Evolutionary conservation across 495 filamentous ascomycete genomes (phyloP).

Genomic region (Neurospora sublineolata): DNA sequence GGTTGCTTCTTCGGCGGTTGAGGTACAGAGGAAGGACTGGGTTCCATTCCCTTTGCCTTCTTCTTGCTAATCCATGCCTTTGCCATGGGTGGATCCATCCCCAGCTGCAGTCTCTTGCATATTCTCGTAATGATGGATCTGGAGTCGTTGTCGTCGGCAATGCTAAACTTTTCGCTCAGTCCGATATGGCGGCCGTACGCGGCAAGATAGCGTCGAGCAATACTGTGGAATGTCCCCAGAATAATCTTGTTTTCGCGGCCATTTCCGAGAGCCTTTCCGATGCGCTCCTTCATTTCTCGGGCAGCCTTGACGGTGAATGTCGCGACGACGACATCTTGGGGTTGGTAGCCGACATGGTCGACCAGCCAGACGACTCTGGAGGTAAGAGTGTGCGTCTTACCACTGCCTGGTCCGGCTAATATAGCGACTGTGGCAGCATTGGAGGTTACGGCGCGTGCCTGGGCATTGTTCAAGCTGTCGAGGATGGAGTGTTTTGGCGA

Average conservation of each 20-base stretch:
- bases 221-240: constrained; percentile 92
- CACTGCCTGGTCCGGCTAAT: constrained; percentile 69
- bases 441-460: constrained; percentile 75
- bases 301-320: constrained; percentile 98
- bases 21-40: constrained; percentile 3
- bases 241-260: constrained; percentile 67
- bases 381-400: constrained; percentile 95
- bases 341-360: constrained; percentile 59
- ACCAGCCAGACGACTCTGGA: constrained; percentile 93
- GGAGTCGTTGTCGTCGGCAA: constrained; percentile 81
- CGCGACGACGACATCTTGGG: constrained; percentile 89
- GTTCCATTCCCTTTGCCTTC: constrained; percentile 60
- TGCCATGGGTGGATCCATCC: constrained; percentile 57
- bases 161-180: constrained; percentile 73
- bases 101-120: constrained; percentile 56
- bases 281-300: constrained; percentile 85
- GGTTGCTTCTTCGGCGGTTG: constrained; percentile 31
- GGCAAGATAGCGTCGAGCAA: constrained; percentile 75
- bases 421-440: constrained; percentile 73
- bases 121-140: constrained; percentile 69
- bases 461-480: constrained; percentile 69
- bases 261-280: constrained; percentile 67
- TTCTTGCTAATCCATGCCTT: constrained; percentile 70
- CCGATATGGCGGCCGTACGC: constrained; percentile 81
- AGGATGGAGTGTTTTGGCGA: constrained; percentile 26